phyloP scores from a whole-genome alignment of 2,329 filamentous ascomycete species.

The Zarea fungicola region DNA sequence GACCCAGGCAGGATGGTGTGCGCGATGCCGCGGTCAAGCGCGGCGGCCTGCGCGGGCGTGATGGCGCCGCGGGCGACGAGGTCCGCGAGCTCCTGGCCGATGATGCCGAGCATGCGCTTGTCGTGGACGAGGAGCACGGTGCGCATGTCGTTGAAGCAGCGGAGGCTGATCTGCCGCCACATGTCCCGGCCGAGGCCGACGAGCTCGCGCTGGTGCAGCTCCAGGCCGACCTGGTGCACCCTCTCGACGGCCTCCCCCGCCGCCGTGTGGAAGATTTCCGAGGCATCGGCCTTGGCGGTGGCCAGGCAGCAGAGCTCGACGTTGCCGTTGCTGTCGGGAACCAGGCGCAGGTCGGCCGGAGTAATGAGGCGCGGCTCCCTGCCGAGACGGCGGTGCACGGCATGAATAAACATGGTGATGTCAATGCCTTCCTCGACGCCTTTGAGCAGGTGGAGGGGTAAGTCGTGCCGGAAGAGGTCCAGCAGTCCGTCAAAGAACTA shows the following conservation, averaged over 20 bases:
- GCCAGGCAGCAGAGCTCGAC: slow-evolving; percentile 25
- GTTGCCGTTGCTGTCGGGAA: slow-evolving; percentile 21
- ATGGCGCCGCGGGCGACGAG: slow-evolving; percentile 24
- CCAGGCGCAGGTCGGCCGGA: slow-evolving; percentile 28
- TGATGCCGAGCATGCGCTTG: slow-evolving; percentile 37
- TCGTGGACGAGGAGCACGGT: slow-evolving; percentile 37
- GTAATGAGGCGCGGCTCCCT: slow-evolving; percentile 29
- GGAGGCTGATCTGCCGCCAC: slow-evolving; percentile 29
- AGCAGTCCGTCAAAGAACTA: slow-evolving; percentile 29
- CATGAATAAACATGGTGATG: slow-evolving; percentile 33
- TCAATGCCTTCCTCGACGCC: slow-evolving; percentile 33
- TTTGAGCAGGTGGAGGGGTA: slow-evolving; percentile 33
- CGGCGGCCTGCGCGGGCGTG: slow-evolving; percentile 21
- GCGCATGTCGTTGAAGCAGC: slow-evolving; percentile 36
- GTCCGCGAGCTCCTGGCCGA: slow-evolving; percentile 28
- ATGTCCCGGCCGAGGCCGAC: slow-evolving; percentile 25
- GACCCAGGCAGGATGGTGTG: slow-evolving; percentile 31
- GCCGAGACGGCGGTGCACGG: slow-evolving; percentile 23
- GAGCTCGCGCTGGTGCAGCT: slow-evolving; percentile 35
- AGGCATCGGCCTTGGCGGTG: not conserved
- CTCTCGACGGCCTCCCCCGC: slow-evolving; percentile 26
- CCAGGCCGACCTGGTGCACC: slow-evolving; percentile 33
- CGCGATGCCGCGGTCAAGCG: slow-evolving; percentile 24
- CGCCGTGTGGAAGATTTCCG: slow-evolving; percentile 14
- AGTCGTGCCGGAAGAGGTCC: slow-evolving; percentile 23